Base-by-base conservation (phyloP, 75 land plant species). In the Pseudotsuga menziesii region DNA sequence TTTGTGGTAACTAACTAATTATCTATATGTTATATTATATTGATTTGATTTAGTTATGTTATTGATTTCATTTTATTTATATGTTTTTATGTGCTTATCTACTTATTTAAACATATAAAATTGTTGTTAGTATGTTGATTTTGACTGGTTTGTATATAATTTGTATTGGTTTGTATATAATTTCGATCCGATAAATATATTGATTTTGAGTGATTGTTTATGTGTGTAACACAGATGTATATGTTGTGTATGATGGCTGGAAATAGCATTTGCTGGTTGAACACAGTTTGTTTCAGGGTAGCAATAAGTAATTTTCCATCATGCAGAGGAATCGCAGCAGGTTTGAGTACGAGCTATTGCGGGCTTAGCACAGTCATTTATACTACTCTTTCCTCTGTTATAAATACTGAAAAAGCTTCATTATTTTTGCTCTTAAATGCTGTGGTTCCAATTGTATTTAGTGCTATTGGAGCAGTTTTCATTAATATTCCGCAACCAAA, bases 241-340 rank as follows among this genome's bases (percentile, higher is more conserved):
- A 52, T 87, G 3, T 14, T 87, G 32, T 87, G 89, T 77, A 44
- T 89, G 67, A 14, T 91, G 56, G 82, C 88, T 3, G 93, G 93
- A 4, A 87, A 82, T 27, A 91, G 93, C 82, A 84, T 89, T 17
- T 85, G 86, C 69, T 91, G 93, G 93, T 83, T 91, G 79, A 89
- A 89, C 81, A 91, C 93, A 1, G 87, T 86, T 5, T 89, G 88
- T 77, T 89, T 78, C 56, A 81, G 85, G 8, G 73, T 84, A 27
- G 89, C 89, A 82, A 86, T 82, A 64, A 78, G 82, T 39, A 87
- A 83, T 76, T 91, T 91, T 75, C 67, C 85, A 15, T 2, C 61
- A 9, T 84, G 81, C 75, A 75, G 92, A 23, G 39, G 87, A 29
- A 80, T 84, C 1, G 93, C 91, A 0, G 29, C 87, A 0, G 85